Conservation (phyloP, 177 flowering plant species). For the Vitis hybrid region DNA sequence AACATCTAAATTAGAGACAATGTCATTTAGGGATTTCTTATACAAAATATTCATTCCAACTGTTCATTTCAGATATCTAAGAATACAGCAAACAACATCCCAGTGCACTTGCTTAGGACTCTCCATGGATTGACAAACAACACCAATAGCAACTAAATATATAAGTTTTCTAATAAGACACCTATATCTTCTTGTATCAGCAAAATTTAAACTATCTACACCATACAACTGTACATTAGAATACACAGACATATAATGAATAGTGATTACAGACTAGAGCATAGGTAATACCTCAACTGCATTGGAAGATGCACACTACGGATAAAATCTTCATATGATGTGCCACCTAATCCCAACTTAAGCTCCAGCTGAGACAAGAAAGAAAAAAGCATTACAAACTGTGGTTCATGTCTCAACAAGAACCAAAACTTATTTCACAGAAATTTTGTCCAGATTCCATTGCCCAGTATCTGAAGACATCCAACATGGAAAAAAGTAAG, state of each 20-base stretch:
- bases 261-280: neutral
- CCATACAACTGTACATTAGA: neutral
- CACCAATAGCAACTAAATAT: no score
- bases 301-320: constrained; percentile 81
- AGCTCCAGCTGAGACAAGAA: constrained; percentile 72
- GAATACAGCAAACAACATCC: no score
- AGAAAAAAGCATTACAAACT: neutral
- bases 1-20: no score
- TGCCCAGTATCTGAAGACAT: no score
- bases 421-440: neutral
- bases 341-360: constrained; percentile 91
- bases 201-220: neutral
- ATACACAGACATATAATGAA: neutral
- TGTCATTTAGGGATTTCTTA: no score
- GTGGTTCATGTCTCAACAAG: neutral
- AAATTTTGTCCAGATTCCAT: neutral
- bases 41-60: no score
- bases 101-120: no score
- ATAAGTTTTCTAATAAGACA: no score
- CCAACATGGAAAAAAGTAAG: no score
- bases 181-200: neutral
- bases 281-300: constrained; percentile 75
- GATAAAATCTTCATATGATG: constrained; percentile 91
- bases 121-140: no score
- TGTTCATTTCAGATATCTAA: no score